Percentiles rank a stretch among this genome's conserved stretches.
Evolutionary conservation across 225 moss, liverwort and hornwort genomes (phyloP).

Genomic region (Sphagnum contortum): DNA sequence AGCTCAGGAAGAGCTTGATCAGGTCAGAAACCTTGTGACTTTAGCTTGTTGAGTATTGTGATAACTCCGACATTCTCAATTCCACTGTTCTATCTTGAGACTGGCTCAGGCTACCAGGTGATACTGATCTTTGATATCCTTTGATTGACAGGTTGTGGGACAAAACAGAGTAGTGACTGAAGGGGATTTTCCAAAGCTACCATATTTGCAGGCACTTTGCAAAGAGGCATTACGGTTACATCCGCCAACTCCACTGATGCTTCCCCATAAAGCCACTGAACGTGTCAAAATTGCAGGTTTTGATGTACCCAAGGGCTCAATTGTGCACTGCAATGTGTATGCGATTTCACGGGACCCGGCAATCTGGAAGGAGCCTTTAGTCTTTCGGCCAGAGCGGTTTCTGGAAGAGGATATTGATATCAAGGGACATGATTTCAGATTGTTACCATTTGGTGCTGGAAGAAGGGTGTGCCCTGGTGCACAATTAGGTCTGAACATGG

Average conservation of each 20-base stretch:
- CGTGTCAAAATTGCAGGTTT: constrained; percentile 55
- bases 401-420: constrained; percentile 81
- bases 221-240: constrained; percentile 84
- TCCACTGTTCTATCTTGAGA: too few species aligned
- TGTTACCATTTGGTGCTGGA: constrained; percentile 84
- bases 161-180: constrained; percentile 52
- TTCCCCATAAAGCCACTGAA: constrained; percentile 78
- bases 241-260: constrained; percentile 89
- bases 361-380: constrained; percentile 53
- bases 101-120: too few species aligned
- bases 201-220: constrained; percentile 66
- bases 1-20: constrained; percentile 92
- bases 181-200: constrained; percentile 51
- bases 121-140: too few species aligned
- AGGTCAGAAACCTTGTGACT: constrained; percentile 9
- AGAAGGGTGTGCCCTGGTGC: constrained; percentile 89
- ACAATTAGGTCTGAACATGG: constrained; percentile 74
- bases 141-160: constrained; percentile 46
- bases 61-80: too few species aligned
- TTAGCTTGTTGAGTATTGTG: neutral
- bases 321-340: constrained; percentile 80
- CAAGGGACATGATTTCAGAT: constrained; percentile 74
- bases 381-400: constrained; percentile 78
- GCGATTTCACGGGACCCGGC: constrained; percentile 70
- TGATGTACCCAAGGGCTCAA: constrained; percentile 64